phyloP scores from a whole-genome alignment of 164 flowering plant species.

The Chloranthus sessilifolius region DNA sequence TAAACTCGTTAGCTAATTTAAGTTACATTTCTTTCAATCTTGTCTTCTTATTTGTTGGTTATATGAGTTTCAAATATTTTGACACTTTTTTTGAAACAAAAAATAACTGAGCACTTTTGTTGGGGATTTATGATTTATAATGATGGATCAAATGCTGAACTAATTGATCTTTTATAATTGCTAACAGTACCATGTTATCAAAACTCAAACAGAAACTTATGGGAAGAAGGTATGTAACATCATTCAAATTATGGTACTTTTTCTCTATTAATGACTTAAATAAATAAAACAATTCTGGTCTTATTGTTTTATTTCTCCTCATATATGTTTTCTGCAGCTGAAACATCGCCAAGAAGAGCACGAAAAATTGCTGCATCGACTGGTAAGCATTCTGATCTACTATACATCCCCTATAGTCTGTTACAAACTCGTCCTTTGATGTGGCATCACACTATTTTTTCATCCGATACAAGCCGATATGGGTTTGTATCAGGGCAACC shows the following conservation, averaged over 20 bases:
- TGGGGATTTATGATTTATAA: background rate
- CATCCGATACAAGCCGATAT: too few species aligned
- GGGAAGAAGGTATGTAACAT: constrained; percentile 54
- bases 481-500: too few species aligned
- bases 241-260: background rate
- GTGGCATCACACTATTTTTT: too few species aligned
- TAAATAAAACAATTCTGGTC: too few species aligned
- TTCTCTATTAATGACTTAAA: background rate
- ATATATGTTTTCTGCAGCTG: constrained; percentile 19
- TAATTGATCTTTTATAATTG: background rate
- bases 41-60: too few species aligned
- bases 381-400: constrained; percentile 29
- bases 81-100: too few species aligned
- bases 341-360: constrained; percentile 28
- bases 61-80: too few species aligned
- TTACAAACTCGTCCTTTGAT: too few species aligned
- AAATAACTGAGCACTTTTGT: background rate
- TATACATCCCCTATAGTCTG: too few species aligned
- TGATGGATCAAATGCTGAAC: background rate
- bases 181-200: constrained; percentile 44
- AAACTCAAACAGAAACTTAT: constrained; percentile 39
- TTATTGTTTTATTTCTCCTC: background rate
- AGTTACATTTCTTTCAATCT: too few species aligned
- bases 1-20: too few species aligned
- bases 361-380: constrained; percentile 21